Evolutionary conservation across 2,329 filamentous ascomycete species (phyloP).

Genomic region (Epichloe sibirici): DNA sequence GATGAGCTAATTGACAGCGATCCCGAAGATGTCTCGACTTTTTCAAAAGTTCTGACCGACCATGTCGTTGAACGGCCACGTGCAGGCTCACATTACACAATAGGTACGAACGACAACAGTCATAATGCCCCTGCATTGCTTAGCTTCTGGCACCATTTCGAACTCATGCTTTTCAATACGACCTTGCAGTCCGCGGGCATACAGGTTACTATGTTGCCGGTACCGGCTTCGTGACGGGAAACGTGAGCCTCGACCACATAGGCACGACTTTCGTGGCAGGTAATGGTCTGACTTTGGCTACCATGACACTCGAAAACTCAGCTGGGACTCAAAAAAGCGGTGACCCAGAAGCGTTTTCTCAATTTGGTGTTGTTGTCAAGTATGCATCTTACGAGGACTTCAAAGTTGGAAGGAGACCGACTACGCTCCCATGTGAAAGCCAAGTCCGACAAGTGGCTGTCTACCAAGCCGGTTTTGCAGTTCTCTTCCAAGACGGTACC

Average conservation of each 20-base stretch:
- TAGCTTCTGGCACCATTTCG: neutral
- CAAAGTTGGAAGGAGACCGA: slow-evolving; percentile 2
- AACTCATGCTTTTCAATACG: neutral
- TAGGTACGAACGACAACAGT: slow-evolving; percentile 25
- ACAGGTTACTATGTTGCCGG: neutral
- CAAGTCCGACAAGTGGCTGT: slow-evolving; percentile 29
- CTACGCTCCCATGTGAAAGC: slow-evolving; percentile 13
- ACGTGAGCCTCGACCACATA: neutral
- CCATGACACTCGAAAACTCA: neutral
- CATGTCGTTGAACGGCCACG: slow-evolving; percentile 22
- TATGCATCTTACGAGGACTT: slow-evolving; percentile 13
- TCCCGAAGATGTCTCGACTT: slow-evolving; percentile 32
- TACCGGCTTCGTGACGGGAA: neutral
- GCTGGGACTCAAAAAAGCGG: neutral
- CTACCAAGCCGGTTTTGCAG: slow-evolving; percentile 37
- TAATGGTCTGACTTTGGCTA: neutral
- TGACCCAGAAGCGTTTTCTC: neutral
- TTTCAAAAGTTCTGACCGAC: slow-evolving; percentile 29
- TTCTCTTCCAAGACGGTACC: slow-evolving; percentile 29
- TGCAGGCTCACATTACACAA: slow-evolving; percentile 31
- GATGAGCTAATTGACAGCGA: slow-evolving; percentile 15
- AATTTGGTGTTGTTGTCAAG: slow-evolving; percentile 10
- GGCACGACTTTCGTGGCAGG: neutral
- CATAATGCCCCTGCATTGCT: neutral
- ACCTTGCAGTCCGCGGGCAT: slow-evolving; percentile 1